Evolutionary conservation across 495 filamentous ascomycete species (phyloP), one percentile per base, ranked within the genome.

Genomic region (Penicillium tannophilum): DNA sequence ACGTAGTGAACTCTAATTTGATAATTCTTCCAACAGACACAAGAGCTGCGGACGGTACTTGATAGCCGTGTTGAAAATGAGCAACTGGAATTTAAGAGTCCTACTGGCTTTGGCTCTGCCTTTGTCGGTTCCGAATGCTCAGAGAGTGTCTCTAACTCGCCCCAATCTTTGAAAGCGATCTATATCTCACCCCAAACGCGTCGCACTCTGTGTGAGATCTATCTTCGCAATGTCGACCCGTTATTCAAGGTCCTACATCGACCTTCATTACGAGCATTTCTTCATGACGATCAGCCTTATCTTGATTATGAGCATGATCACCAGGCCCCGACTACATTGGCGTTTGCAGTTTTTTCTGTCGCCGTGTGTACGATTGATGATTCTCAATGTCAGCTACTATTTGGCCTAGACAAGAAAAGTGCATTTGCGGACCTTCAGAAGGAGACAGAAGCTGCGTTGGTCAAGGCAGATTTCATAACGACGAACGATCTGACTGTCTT

Each of bases 401-500:
- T 85, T 48, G 72, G 74, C 6, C 66, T 73, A 41, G 72, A 78
- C 14, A 78, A 79, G 51, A 52, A 44, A 6, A 48, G 64, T 0
- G 48, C 83, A 6, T 59, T 82, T 10, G 59, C 69, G 8, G 71
- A 72, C 24, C 84, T 84, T 52, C 80, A 79, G 11, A 78, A 72
- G 20, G 78, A 72, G 6, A 63, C 79, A 10, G 81, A 86, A 61
- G 67, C 74, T 41, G 75, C 80, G 1, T 63, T 86, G 16, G 76
- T 76, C 36, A 66, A 70, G 28, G 79, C 80, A 1, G 81, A 83
- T 55, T 82, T 85, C 59, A 64, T 86, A 3, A 75, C 70, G 1
- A 83, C 80, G 0, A 76, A 82, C 55, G 83, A 86, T 52, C 68
- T 82, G 30, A 77, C 81, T 28, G 77, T 84, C 14, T 63, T 87